phyloP scores from a whole-genome alignment of 371 early-diverging fungal species.

The Mortierella sp. region DNA sequence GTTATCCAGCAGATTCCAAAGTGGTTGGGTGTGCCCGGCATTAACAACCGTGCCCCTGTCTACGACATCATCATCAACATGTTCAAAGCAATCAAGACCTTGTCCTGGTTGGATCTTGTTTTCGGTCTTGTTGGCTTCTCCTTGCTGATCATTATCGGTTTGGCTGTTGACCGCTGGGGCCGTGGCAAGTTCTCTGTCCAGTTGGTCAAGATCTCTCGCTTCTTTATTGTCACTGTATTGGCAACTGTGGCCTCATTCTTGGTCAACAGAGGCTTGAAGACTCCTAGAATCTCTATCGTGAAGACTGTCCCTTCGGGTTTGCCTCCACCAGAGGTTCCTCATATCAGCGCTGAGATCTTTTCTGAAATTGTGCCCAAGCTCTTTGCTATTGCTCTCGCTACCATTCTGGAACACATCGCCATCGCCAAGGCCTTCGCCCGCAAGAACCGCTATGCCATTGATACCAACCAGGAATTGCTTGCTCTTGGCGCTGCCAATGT shows the following conservation, averaged over 20 bases:
- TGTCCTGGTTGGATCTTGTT: constrained; percentile 63
- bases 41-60: constrained; percentile 69
- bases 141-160: constrained; percentile 58
- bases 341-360: constrained; percentile 56
- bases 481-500: constrained; percentile 85
- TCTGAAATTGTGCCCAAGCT: constrained; percentile 61
- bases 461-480: constrained; percentile 84
- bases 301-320: constrained; percentile 80
- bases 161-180: constrained; percentile 50
- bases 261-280: constrained; percentile 57
- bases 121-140: constrained; percentile 67
- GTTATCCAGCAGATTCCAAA: constrained; percentile 81
- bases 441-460: constrained; percentile 59
- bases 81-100: constrained; percentile 54
- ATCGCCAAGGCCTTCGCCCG: constrained; percentile 83
- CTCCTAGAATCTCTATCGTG: constrained; percentile 60
- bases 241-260: constrained; percentile 77
- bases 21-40: constrained; percentile 75
- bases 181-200: constrained; percentile 53
- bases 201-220: constrained; percentile 68
- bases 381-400: constrained; percentile 75
- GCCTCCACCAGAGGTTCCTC: constrained; percentile 65
- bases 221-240: constrained; percentile 79
- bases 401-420: constrained; percentile 89
- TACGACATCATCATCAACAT: constrained; percentile 70